These are phyloP conservation scores for Saccharomycopsis synnaedendra DNA, from an alignment of 805 yeast genomes.

Conservation along the genomic window DNA sequence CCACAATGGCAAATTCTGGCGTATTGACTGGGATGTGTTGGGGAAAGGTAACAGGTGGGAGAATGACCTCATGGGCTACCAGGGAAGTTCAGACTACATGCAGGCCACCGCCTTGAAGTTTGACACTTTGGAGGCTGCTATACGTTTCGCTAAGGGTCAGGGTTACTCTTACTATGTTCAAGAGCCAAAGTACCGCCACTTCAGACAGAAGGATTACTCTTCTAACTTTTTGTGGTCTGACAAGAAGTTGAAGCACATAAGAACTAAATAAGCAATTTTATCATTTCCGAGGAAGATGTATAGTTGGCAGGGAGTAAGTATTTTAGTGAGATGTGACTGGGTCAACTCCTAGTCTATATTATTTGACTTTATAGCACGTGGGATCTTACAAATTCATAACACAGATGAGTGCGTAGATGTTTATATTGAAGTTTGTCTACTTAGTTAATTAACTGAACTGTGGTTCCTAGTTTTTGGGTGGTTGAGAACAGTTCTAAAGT, in stretches of 20 bases:
- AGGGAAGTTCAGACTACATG: conserved; percentile 69
- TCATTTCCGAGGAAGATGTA: not conserved
- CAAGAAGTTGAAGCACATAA: conserved; percentile 66
- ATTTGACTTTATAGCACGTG: too few species aligned
- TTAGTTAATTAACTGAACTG: too few species aligned
- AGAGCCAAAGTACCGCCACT: conserved; percentile 67
- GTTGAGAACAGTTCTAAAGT: too few species aligned
- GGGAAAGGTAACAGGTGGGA: conserved; percentile 80
- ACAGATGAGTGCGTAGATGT: too few species aligned
- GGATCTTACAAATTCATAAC: too few species aligned
- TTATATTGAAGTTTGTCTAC: too few species aligned
- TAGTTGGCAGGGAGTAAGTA: not conserved
- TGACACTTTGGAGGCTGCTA: conserved; percentile 65
- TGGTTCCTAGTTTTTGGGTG: too few species aligned
- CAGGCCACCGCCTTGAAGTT: conserved; percentile 55
- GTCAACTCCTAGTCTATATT: too few species aligned
- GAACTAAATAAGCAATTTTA: conserved; percentile 46
- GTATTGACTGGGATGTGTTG: conserved; percentile 73
- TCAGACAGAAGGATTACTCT: conserved; percentile 66
- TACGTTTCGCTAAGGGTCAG: conserved; percentile 69
- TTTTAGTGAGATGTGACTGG: too few species aligned
- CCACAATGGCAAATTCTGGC: conserved; percentile 49
- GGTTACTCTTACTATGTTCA: conserved; percentile 80
- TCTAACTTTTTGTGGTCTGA: conserved; percentile 57
- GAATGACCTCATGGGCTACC: conserved; percentile 80